Evolutionary conservation across 2,329 filamentous ascomycete species (phyloP), one percentile per base, ranked within the genome.

Genomic region (Fusarium solani-melongenae): DNA sequence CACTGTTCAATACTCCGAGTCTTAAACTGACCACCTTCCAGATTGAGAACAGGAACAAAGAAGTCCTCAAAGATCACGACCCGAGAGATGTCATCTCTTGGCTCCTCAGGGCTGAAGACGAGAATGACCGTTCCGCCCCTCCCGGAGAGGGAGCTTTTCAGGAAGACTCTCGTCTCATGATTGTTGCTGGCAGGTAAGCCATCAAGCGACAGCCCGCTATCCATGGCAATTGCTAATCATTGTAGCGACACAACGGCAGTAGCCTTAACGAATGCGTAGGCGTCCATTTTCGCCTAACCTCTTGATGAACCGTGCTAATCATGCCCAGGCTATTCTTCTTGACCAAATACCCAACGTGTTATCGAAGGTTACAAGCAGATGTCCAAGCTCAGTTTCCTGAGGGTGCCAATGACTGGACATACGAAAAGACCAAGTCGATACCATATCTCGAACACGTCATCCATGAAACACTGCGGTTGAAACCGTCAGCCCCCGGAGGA

Each of bases 91-190:
- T 63, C 15, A 58, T 67, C 11, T 67, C 64, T 0, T 67, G 64
- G 64, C 15, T 67, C 1, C 39, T 63, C 5, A 58, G 36, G 38
- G 64, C 64, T 24, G 53, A 53, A 27, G 59, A 67, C 15, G 51
- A 67, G n/a, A 17, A 64, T 27, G 59, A 64, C 4, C 58, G 58
- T 1, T 66, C 64, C 14, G 64, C 64, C 8, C 64, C 64, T 29
- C 64, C 64, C 14, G 59, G 49, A 14, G 64, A 64, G 22, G 61
- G 36, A 6, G 61, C 61, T 8, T 64, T 58, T 12, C 61, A 64
- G 27, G 61, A 64, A 27, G 51, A 64, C 11, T 46, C 38, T 36
- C 61, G 61, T 22, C 51, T 64, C 14, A 64, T 64, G 61, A 58
- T 64, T 20, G 56, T 64, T 29, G 61, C 51, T 20, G 61, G 51